Evolutionary conservation across 1,139 yeast genomes (phyloP).

Genomic region (Suhomyces panamericanus): DNA sequence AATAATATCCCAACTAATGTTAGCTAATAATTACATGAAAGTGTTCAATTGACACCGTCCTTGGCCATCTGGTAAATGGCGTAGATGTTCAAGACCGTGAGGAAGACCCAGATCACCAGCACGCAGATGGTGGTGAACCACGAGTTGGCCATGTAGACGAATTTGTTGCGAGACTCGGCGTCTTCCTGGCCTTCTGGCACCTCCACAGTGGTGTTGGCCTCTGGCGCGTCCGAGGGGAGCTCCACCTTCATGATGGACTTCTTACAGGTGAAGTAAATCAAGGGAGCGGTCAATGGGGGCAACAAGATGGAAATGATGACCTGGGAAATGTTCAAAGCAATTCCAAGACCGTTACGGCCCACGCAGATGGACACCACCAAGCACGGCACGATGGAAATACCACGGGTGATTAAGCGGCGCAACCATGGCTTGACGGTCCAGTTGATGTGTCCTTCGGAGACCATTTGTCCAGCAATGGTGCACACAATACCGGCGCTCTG

Average conservation of each 20-base stretch:
- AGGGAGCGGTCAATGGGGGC: conserved; percentile 76
- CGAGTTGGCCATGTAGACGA: conserved; percentile 56
- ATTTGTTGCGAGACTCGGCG: conserved; percentile 19
- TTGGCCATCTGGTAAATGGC: conserved; percentile 64
- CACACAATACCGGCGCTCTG: conserved; percentile 83
- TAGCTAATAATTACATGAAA: not conserved
- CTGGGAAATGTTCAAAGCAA: conserved; percentile 72
- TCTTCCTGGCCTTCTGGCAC: conserved; percentile 5
- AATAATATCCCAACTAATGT: too few species aligned
- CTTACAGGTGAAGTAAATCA: conserved; percentile 66
- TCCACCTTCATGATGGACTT: conserved; percentile 59
- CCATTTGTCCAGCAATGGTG: conserved; percentile 80
- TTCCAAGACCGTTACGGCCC: conserved; percentile 70
- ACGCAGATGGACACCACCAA: conserved; percentile 59
- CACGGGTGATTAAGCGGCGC: conserved; percentile 70
- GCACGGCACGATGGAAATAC: conserved; percentile 73
- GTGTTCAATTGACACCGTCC: conserved; percentile 33
- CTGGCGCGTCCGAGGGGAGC: conserved; percentile 19
- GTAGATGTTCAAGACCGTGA: conserved; percentile 64
- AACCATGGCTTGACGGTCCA: conserved; percentile 71
- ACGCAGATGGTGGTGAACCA: conserved; percentile 56
- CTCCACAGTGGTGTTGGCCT: conserved; percentile 4
- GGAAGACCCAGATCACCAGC: conserved; percentile 60
- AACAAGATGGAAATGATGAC: conserved; percentile 68
- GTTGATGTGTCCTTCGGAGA: conserved; percentile 74